A percentile compares a stretch with the other conserved stretches of the same genome.
Conservation (phyloP, 2,329 filamentous ascomycete genomes). For the Chaetomium sp. region DNA sequence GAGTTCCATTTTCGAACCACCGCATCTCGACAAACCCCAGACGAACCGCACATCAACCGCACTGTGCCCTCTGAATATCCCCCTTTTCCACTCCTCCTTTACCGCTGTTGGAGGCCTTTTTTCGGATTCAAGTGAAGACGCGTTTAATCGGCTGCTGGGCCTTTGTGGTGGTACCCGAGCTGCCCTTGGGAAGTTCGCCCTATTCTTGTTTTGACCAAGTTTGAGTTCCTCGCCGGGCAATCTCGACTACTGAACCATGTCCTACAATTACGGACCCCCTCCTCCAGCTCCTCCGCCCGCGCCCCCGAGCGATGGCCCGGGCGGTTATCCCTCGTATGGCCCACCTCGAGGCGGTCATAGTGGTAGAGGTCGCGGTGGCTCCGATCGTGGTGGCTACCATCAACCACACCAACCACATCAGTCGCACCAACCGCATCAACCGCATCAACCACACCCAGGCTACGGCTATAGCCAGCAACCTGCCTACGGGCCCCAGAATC, state of each 20-base stretch:
- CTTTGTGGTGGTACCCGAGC: background rate
- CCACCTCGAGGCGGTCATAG: constrained; percentile 42
- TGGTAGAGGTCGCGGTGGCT: constrained; percentile 47
- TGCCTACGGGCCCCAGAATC: constrained; percentile 38
- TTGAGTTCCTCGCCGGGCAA: background rate
- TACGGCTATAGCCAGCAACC: constrained; percentile 49
- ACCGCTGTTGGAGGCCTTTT: constrained; percentile 15
- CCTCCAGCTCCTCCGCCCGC: constrained; percentile 49
- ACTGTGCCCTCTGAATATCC: constrained; percentile 10
- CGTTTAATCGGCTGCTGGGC: constrained; percentile 17
- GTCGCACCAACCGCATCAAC: constrained; percentile 43
- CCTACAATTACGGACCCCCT: constrained; percentile 59
- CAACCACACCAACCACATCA: constrained; percentile 30
- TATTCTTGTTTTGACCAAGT: constrained; percentile 10
- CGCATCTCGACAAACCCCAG: background rate
- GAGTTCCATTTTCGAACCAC: background rate
- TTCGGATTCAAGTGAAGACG: constrained; percentile 34
- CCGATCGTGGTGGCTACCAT: constrained; percentile 48
- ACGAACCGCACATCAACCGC: background rate
- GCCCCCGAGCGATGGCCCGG: constrained; percentile 36
- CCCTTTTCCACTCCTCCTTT: background rate
- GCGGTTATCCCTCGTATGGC: constrained; percentile 45
- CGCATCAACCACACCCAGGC: constrained; percentile 43
- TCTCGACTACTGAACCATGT: constrained; percentile 42
- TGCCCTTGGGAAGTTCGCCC: constrained; percentile 21